Evolutionary conservation across 192 early-diverging fungal species (phyloP).

Genomic region (Martensiomyces pterosporus): DNA sequence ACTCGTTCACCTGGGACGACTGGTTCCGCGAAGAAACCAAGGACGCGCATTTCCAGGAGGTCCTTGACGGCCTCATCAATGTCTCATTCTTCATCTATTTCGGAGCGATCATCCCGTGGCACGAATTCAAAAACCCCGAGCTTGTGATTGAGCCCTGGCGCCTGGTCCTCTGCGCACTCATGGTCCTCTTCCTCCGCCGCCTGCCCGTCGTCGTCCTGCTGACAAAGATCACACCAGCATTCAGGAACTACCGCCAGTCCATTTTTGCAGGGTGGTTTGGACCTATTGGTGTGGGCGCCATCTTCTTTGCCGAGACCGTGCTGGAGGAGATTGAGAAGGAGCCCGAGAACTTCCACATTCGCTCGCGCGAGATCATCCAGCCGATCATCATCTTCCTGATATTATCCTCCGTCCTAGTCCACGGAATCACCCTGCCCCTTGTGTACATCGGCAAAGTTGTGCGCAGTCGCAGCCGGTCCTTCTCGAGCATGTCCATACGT

Average conservation of each 20-base stretch:
- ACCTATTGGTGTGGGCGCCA: slow-evolving; percentile 73
- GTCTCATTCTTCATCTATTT: slow-evolving; percentile 86
- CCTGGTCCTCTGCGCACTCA: slow-evolving; percentile 63
- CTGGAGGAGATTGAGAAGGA: slow-evolving; percentile 45
- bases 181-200: slow-evolving; percentile 69
- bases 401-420: slow-evolving; percentile 79
- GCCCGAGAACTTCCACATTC: slow-evolving; percentile 29
- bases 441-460: slow-evolving; percentile 65
- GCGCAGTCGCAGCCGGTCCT: slow-evolving; percentile 37
- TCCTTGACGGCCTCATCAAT: slow-evolving; percentile 87
- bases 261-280: slow-evolving; percentile 91
- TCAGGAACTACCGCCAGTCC: slow-evolving; percentile 69
- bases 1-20: slow-evolving; percentile 84
- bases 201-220: slow-evolving; percentile 68
- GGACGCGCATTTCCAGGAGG: slow-evolving; percentile 88
- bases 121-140: slow-evolving; percentile 59
- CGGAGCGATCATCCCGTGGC: slow-evolving; percentile 76
- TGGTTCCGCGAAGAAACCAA: slow-evolving; percentile 87
- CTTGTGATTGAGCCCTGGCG: slow-evolving; percentile 65
- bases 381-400: slow-evolving; percentile 75
- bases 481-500: slow-evolving; percentile 40
- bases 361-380: slow-evolving; percentile 42
- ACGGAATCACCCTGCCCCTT: slow-evolving; percentile 77
- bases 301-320: slow-evolving; percentile 56
- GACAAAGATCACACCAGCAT: slow-evolving; percentile 63